Conservation (phyloP, 768 basidiomycete species). For the Russula abietina region DNA sequence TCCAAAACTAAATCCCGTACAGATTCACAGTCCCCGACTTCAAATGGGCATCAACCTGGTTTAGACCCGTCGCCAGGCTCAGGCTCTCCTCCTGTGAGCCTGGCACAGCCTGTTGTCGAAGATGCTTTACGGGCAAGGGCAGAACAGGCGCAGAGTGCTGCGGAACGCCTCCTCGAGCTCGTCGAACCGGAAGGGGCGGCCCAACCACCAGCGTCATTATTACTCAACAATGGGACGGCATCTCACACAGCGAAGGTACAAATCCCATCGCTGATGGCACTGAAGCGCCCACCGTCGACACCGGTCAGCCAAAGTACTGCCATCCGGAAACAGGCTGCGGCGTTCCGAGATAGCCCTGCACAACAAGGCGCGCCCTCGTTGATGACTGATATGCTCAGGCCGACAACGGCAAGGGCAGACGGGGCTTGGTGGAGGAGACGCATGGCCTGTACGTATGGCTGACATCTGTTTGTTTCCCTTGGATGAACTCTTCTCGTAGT, state of each 20-base stretch:
- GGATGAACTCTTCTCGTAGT: slow-evolving; percentile 31
- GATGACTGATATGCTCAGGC: slow-evolving; percentile 34
- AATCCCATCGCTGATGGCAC: slow-evolving; percentile 34
- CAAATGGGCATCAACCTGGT: slow-evolving; percentile 37
- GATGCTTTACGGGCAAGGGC: slow-evolving; percentile 83
- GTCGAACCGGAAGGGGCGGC: slow-evolving; percentile 63
- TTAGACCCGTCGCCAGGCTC: slow-evolving; percentile 59
- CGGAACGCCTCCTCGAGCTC: slow-evolving; percentile 79
- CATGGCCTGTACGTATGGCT: slow-evolving; percentile 50
- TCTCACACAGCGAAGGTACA: slow-evolving; percentile 38
- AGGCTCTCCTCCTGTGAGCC: slow-evolving; percentile 37
- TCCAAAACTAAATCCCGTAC: slow-evolving; percentile 33
- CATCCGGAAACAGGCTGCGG: slow-evolving; percentile 67
- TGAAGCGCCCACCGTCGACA: slow-evolving; percentile 47
- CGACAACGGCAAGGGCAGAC: slow-evolving; percentile 55
- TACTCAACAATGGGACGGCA: slow-evolving; percentile 30
- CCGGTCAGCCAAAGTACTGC: slow-evolving; percentile 52
- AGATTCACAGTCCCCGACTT: slow-evolving; percentile 50
- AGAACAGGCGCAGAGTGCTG: slow-evolving; percentile 90
- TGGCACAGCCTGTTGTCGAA: slow-evolving; percentile 55
- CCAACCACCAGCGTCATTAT: slow-evolving; percentile 15
- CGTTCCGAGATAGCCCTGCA: slow-evolving; percentile 78
- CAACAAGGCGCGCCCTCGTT: slow-evolving; percentile 52
- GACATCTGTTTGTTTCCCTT: background rate
- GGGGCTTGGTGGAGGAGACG: slow-evolving; percentile 83